These are phyloP conservation scores for Leccinum colubrinum DNA, from an alignment of 1,284 basidiomycete species.

Conservation along the genomic window DNA sequence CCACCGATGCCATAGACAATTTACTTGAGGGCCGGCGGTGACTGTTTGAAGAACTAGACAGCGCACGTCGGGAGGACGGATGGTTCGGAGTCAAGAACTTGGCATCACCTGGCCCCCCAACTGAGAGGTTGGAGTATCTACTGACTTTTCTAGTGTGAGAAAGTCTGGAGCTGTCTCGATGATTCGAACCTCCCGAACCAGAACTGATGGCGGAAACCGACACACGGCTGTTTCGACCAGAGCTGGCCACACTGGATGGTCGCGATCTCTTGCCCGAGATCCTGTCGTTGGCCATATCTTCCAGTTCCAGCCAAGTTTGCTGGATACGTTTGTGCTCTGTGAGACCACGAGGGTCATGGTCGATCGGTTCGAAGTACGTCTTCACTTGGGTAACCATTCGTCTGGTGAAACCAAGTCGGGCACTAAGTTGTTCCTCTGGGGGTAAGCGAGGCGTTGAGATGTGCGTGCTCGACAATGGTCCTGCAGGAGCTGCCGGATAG, in stretches of 20 bases:
- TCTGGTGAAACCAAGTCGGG: constrained; percentile 62
- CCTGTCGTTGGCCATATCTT: constrained; percentile 74
- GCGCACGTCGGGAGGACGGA: constrained; percentile 42
- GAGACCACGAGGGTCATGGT: constrained; percentile 55
- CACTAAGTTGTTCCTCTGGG: constrained; percentile 64
- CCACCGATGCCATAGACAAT: constrained; percentile 28
- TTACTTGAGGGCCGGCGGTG: constrained; percentile 36
- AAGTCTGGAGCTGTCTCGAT: constrained; percentile 23
- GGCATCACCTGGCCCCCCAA: constrained; percentile 36
- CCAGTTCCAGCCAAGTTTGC: constrained; percentile 77
- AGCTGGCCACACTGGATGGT: constrained; percentile 58
- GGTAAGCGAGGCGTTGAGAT: constrained; percentile 38
- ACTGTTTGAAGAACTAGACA: constrained; percentile 44
- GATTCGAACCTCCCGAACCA: constrained; percentile 20
- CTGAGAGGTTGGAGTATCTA: constrained; percentile 54
- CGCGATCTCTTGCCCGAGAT: constrained; percentile 60
- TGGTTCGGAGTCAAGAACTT: constrained; percentile 49
- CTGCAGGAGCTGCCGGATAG: constrained; percentile 57
- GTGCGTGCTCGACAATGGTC: constrained; percentile 50
- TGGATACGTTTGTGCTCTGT: constrained; percentile 60
- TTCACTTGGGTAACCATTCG: constrained; percentile 47
- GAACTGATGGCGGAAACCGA: constrained; percentile 38
- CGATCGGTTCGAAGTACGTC: constrained; percentile 38
- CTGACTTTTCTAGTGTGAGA: constrained; percentile 37
- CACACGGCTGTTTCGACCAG: constrained; percentile 52